Evolutionary conservation across 1,284 basidiomycete species (phyloP).

Genomic region (Cystobasidium slooffiae): DNA sequence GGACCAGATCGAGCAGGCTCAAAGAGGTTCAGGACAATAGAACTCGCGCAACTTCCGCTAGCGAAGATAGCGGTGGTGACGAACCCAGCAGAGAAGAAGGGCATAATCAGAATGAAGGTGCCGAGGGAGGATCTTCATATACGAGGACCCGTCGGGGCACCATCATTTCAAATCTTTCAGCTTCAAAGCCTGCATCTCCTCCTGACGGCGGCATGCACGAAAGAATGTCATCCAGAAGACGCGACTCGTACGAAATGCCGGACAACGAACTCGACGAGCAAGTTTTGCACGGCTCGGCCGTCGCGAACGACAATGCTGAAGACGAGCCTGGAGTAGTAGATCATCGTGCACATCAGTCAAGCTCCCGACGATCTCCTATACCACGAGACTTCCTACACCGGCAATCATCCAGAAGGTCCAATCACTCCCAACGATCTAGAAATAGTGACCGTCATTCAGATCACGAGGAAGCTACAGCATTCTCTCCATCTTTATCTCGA

Average conservation of each 20-base stretch:
- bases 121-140: conserved; percentile 6
- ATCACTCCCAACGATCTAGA: conserved; percentile 22
- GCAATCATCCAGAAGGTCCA: conserved; percentile 21
- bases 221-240: conserved; percentile 9
- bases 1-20: conserved; percentile 27
- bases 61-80: conserved; percentile 18
- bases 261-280: conserved; percentile 25
- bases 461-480: conserved; percentile 44
- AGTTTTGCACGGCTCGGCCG: conserved; percentile 31
- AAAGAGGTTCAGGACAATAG: conserved; percentile 24
- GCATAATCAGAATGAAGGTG: neutral
- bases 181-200: conserved; percentile 30
- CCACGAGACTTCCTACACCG: conserved; percentile 37
- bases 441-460: conserved; percentile 12
- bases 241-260: conserved; percentile 35
- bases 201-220: conserved; percentile 15
- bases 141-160: conserved; percentile 23
- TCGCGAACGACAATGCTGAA: conserved; percentile 21
- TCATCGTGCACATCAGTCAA: conserved; percentile 26
- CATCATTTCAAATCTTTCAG: conserved; percentile 25
- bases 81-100: conserved; percentile 16
- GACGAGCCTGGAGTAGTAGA: conserved; percentile 42
- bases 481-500: conserved; percentile 47
- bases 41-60: conserved; percentile 13
- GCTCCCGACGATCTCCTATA: conserved; percentile 20